These are phyloP conservation scores for Leptoxyphium fumago DNA, from an alignment of 2,329 filamentous ascomycete species.

Conservation along the genomic window DNA sequence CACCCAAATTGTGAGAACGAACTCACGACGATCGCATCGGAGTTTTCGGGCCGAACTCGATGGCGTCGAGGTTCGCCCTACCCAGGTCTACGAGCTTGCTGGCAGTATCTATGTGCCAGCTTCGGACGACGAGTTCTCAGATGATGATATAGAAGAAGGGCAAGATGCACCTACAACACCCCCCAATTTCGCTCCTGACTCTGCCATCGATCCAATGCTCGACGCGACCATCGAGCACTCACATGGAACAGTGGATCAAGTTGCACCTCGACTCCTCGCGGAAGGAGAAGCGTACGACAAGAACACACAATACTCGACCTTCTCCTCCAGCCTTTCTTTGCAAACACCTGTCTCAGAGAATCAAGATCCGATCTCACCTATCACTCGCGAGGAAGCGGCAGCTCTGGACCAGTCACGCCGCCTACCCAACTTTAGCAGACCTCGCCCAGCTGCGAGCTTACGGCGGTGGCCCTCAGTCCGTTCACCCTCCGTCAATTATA, in stretches of 20 bases:
- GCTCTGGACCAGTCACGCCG: neutral
- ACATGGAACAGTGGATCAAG: neutral
- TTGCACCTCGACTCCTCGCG: neutral
- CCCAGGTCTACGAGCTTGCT: neutral
- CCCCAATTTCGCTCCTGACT: neutral
- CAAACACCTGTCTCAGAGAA: neutral
- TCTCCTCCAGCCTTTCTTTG: neutral
- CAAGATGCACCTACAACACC: neutral
- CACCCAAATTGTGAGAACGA: neutral
- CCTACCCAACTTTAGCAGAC: neutral
- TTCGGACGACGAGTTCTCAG: neutral
- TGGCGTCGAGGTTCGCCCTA: neutral
- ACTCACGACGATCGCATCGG: neutral
- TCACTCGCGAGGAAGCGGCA: neutral
- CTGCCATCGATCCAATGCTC: neutral
- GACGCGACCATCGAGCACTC: neutral
- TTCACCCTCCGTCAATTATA: neutral
- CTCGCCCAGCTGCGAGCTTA: neutral
- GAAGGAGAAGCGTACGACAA: neutral
- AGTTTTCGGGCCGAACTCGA: neutral
- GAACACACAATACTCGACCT: neutral
- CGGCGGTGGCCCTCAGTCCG: neutral
- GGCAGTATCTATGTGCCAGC: neutral
- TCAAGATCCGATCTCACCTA: neutral
- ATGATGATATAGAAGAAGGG: neutral